Evolutionary conservation across 495 filamentous ascomycete genomes (phyloP), one percentile per base, ranked within the genome.

Genomic region (Trichoderma parareesei): DNA sequence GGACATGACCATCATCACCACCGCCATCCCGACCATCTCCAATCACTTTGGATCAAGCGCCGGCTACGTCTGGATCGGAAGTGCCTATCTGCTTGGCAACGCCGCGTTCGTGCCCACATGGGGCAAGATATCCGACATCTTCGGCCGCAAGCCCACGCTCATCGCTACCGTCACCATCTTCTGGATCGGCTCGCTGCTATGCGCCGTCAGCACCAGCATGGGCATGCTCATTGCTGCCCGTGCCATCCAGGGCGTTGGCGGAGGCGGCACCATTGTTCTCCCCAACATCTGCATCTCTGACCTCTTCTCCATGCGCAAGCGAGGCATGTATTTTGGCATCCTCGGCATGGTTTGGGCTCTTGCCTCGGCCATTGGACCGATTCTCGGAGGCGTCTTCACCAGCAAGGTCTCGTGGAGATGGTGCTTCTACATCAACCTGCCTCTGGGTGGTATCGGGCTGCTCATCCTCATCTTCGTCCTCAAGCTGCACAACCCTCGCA

Each of bases 361-460:
- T 46, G 89, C 89, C 48, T 82, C 82, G 55, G 83, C 84, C 35
- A 69, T 89, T 20, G 89, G 89, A 5, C 89, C 89, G 16, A 79
- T 91, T 9, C 71, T 91, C 14, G 89, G 89, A 16, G 89, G 89
- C 33, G 61, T 67, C 5, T 90, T 91, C 67, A 76, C 79, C 27
- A 77, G 82, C 61, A 62, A 69, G 42, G 79, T 80, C 18, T 80
- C 75, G 1, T 88, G 84, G 84, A 69, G 86, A 8, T 88, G 85
- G 87, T 84, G 84, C 33, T 91, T 91, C 70, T 92, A 89, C 73
- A 85, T 92, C 72, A 91, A 93, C 69, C 78, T 94, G 63, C 91
- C 91, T 3, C 82, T 93, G 60, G 86, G 85, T n/a, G 88, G 88
- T 38, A 64, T 87, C 13, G 89, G 88, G 0, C 82, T 91, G 57